Evolutionary conservation across 2,329 filamentous ascomycete species (phyloP).

Genomic region (Grosmannia huntii): DNA sequence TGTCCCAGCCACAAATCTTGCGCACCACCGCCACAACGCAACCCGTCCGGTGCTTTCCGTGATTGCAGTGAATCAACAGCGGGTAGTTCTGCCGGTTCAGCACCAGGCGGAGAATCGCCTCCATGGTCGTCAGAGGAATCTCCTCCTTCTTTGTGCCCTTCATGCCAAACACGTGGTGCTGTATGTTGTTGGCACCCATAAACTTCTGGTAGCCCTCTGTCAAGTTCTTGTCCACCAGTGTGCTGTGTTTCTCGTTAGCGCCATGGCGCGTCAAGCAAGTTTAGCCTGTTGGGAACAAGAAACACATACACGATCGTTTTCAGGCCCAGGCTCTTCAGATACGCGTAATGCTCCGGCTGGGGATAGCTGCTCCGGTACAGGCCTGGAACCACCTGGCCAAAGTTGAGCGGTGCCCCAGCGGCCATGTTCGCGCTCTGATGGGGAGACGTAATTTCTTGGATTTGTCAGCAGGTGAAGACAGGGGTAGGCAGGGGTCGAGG

Average conservation of each 20-base stretch:
- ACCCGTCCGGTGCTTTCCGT: slow-evolving; percentile 84
- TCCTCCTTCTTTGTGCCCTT: slow-evolving; percentile 76
- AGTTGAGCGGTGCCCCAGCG: slow-evolving; percentile 49
- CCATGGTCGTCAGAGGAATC: slow-evolving; percentile 55
- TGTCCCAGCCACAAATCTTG: slow-evolving; percentile 56
- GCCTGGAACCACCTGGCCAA: slow-evolving; percentile 58
- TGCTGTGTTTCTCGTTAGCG: slow-evolving; percentile 26
- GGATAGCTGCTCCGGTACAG: slow-evolving; percentile 80
- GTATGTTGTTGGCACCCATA: slow-evolving; percentile 52
- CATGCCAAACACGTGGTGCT: slow-evolving; percentile 64
- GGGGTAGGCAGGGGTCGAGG: background rate
- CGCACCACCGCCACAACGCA: slow-evolving; percentile 75
- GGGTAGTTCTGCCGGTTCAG: slow-evolving; percentile 65
- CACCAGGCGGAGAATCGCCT: slow-evolving; percentile 56
- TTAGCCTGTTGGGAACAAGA: background rate
- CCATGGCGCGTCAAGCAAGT: background rate
- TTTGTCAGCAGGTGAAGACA: background rate
- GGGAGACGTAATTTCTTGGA: background rate
- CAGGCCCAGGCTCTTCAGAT: slow-evolving; percentile 53
- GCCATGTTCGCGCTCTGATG: background rate
- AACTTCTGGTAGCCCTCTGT: slow-evolving; percentile 44
- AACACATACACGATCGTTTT: slow-evolving; percentile 64
- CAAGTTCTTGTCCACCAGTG: slow-evolving; percentile 50
- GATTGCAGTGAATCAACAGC: slow-evolving; percentile 82
- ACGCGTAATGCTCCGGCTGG: slow-evolving; percentile 53